Evolutionary conservation across 2,329 filamentous ascomycete genomes (phyloP), one percentile per base, ranked within the genome.

Genomic region (Scedosporium apiospermum): DNA sequence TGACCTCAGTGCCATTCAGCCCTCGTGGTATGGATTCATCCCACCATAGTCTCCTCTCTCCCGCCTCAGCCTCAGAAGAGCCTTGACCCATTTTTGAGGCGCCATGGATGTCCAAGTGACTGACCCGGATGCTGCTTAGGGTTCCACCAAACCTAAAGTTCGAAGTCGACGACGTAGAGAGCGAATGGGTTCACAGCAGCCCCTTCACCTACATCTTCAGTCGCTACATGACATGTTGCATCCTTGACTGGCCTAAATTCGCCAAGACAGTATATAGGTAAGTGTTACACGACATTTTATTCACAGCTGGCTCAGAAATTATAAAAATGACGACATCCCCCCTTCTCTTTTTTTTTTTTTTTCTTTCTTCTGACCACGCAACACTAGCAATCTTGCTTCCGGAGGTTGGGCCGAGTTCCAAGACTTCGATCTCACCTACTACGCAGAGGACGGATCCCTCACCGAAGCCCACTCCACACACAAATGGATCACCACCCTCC

Each of bases 111-210:
- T 38, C 30, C 30, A 38, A 14, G 34, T 12, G 10, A 10, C 34
- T 38, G 34, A 38, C 34, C 34, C n/a, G 5, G 30, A 38, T 38
- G 3, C 34, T 38, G 34, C 34, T 10, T 38, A 38, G 34, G 34
- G 80, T 87, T 3, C 84, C 85, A 1, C 75, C 78, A 38, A 89
- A 88, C 67, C 82, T 86, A 63, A 78, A 81, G 63, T 89, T 89
- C 67, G 78, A 86, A 62, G 80, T 89, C 46, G 86, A 89, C 69
- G 86, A 89, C 68, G 81, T 82, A 38, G 83, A 85, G 68, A 76
- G 80, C 14, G 68, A 71, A 23, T 78, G 76, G 76, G 73, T 76
- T 66, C 67, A 67, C 2, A 61, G 64, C 7, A 79, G 83, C 68
- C 67, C 66, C 23, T 74, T 74, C 63, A 71, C 73, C 65, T 73